These are phyloP conservation scores for Pleurotus pulmonarius DNA, from an alignment of 768 basidiomycete genomes.

Conservation along the genomic window DNA sequence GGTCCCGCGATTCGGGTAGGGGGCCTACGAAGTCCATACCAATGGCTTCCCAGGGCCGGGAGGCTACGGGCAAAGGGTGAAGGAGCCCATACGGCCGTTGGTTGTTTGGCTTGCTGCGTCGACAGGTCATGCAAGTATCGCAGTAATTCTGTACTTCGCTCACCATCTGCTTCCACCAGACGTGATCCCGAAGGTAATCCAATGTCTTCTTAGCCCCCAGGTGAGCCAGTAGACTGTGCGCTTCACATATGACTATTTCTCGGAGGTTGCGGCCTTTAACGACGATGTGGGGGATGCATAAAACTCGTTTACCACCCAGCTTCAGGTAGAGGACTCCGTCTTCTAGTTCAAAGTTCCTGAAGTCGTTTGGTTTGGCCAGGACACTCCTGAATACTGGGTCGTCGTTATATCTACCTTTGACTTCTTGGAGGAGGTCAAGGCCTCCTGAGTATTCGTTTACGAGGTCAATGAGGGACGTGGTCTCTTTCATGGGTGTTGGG, in stretches of 20 bases:
- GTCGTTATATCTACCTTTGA: too few relatives aligned
- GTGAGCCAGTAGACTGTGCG: constrained; percentile 21
- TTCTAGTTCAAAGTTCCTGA: too few relatives aligned
- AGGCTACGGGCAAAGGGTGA: constrained; percentile 17
- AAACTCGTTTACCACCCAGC: too few relatives aligned
- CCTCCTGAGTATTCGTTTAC: too few relatives aligned
- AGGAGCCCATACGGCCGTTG: constrained; percentile 12
- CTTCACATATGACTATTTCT: constrained; percentile 26
- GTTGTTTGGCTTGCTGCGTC: constrained; percentile 11
- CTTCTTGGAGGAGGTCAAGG: too few relatives aligned
- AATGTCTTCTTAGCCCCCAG: constrained; percentile 29
- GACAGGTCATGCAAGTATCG: constrained; percentile 20
- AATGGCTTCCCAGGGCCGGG: constrained; percentile 24
- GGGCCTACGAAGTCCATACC: constrained; percentile 28
- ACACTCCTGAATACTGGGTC: too few relatives aligned
- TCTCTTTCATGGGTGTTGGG: too few relatives aligned
- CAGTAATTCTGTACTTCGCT: constrained; percentile 20
- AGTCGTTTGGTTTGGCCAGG: too few relatives aligned
- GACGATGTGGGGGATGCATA: too few relatives aligned
- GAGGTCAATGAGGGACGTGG: too few relatives aligned
- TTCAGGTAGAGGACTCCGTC: too few relatives aligned
- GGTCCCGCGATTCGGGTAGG: constrained; percentile 18
- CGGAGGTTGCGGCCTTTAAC: too few relatives aligned
- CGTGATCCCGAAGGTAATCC: constrained; percentile 20
- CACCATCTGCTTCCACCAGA: constrained; percentile 19